Conservation (phyloP, 805 yeast species). For the Candida parachauliodes region DNA sequence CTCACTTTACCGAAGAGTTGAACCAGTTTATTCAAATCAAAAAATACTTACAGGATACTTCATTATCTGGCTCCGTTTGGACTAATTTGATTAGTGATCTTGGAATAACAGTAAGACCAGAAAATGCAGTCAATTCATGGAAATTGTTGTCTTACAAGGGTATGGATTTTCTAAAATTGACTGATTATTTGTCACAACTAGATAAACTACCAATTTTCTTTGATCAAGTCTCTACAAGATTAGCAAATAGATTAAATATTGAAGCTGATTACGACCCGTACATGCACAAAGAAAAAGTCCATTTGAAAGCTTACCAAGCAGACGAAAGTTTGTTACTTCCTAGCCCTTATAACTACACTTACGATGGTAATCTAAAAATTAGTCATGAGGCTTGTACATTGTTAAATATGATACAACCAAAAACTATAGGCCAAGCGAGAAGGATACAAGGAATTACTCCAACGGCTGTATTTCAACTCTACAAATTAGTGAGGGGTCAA, state of each 20-base stretch:
- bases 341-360: slow-evolving; percentile 53
- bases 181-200: slow-evolving; percentile 21
- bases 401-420: slow-evolving; percentile 74
- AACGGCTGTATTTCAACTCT: slow-evolving; percentile 81
- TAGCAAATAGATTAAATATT: slow-evolving; percentile 60
- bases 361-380: slow-evolving; percentile 48
- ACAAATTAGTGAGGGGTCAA: slow-evolving; percentile 44
- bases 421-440: slow-evolving; percentile 92
- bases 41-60: slow-evolving; percentile 41
- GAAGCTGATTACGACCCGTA: slow-evolving; percentile 85
- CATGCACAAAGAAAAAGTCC: slow-evolving; percentile 66
- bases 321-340: slow-evolving; percentile 83
- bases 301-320: slow-evolving; percentile 72
- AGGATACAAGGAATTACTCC: slow-evolving; percentile 95
- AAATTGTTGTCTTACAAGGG: slow-evolving; percentile 62
- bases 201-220: slow-evolving; percentile 22
- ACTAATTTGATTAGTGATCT: slow-evolving; percentile 40
- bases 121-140: slow-evolving; percentile 52
- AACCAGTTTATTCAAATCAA: slow-evolving; percentile 42
- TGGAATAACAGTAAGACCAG: slow-evolving; percentile 46
- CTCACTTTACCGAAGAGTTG: slow-evolving; percentile 41
- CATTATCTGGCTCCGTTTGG: slow-evolving; percentile 65
- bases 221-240: slow-evolving; percentile 29
- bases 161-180: slow-evolving; percentile 23
- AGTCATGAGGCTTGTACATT: slow-evolving; percentile 71